Evolutionary conservation across 1,284 basidiomycete genomes (phyloP), one percentile per base, ranked within the genome.

Genomic region (Apiotrichum akiyoshidainum): DNA sequence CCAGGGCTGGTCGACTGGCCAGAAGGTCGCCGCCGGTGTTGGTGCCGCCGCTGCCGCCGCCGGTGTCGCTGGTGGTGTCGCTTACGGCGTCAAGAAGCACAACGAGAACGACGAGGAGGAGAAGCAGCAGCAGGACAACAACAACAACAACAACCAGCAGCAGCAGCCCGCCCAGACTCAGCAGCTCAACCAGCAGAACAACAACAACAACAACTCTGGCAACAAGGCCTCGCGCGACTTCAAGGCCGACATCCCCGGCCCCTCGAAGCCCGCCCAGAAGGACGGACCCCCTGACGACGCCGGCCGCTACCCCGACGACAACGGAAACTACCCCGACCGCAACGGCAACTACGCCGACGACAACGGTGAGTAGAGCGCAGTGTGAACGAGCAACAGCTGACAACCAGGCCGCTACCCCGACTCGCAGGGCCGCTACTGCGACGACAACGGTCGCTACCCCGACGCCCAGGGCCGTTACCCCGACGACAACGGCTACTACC

Each of bases 301-400:
- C 41, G 52, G 52, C n/a, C 52, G n/a, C 42, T 53, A 45, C 52
- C 52, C 52, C 42, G 52, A 53, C 42, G 52, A 45, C 41, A 45
- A 37, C 42, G 52, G 52, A 16, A 35, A 46, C 26, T 21, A 48
- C 33, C 22, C 22, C 22, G 47, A 48, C 22, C 26, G 26, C 7
- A 31, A 31, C 26, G 26, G 26, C 26, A 31, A 31, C 26, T 31
- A 31, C 26, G 26, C 26, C 26, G 26, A 31, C 26, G 31, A 52
- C 21, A 52, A 52, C 10, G 51, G 51, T 52, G 41, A 19, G 50
- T 52, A n/a, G n/a, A n/a, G n/a, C n/a, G n/a, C n/a, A n/a, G n/a
- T n/a, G n/a, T n/a, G n/a, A n/a, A n/a, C n/a, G n/a, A n/a, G n/a
- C n/a, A n/a, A n/a, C n/a, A n/a, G 34, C 44, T 45, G n/a, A 45